A percentile compares a stretch with the other conserved stretches of the same genome.
These are phyloP conservation scores for Ascoidea asiatica DNA, from an alignment of 805 yeast species.

Conservation along the genomic window DNA sequence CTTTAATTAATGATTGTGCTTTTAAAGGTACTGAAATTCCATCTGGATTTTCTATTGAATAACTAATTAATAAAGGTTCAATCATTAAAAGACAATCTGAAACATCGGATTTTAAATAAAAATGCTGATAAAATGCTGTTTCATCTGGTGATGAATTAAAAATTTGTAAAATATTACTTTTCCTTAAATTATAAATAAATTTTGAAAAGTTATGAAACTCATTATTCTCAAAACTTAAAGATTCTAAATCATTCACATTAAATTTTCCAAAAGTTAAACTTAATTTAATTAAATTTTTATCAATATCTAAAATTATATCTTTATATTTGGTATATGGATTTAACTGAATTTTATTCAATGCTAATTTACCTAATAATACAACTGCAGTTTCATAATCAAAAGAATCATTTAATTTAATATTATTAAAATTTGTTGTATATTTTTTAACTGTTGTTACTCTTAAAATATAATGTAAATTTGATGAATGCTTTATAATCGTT, in stretches of 20 bases:
- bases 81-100: conserved; percentile 16
- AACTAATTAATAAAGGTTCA: conserved; percentile 18
- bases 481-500: conserved; percentile 11
- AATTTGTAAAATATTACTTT: conserved; percentile 22
- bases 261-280: conserved; percentile 18
- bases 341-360: conserved; percentile 23
- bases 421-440: conserved; percentile 15
- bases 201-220: conserved; percentile 17
- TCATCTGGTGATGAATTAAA: conserved; percentile 33
- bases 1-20: conserved; percentile 6
- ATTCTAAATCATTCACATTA: background rate
- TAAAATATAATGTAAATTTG: conserved; percentile 11
- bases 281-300: conserved; percentile 17
- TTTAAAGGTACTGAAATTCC: conserved; percentile 32
- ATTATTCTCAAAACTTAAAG: conserved; percentile 1
- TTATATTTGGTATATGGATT: conserved; percentile 15
- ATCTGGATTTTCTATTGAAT: conserved; percentile 15
- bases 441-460: conserved; percentile 20
- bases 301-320: conserved; percentile 15
- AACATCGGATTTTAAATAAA: conserved; percentile 15
- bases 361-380: conserved; percentile 19
- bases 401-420: conserved; percentile 14
- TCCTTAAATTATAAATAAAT: conserved; percentile 21
- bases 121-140: conserved; percentile 25
- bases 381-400: conserved; percentile 23